Base-by-base conservation (phyloP, 352 stramenopile species). In the Aphanomyces astaci region DNA sequence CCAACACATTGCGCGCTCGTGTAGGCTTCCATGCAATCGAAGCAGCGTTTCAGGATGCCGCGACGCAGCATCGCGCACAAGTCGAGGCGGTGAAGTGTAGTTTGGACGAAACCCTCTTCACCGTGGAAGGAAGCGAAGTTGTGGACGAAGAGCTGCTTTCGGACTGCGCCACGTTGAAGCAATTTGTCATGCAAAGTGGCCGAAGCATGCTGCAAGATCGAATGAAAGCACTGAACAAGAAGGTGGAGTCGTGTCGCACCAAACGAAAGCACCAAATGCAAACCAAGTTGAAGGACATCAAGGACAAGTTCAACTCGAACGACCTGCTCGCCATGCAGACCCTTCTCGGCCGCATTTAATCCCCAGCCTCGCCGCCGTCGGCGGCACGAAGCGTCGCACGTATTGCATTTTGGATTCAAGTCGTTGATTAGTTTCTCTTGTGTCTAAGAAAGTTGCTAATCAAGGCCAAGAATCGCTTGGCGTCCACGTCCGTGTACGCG, bases 251-350 rank as follows among this genome's bases (percentile, higher is more conserved):
- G 10, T 36, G 31, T 49, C 62, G 62, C 11, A 39, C 13, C 22
- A 60, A 33, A 11, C 46, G 62, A 22, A 36, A 15, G 25, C 19
- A 27, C 13, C 62, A 68, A 68, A 9, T 68, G 19, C 43, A 68
- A 60, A 68, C 31, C 39, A 68, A 68, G 43, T 45, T 68, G 4
- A 45, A 60, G 39, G 62, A 68, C 4, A 62, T 68, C 62, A 62
- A 32, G 13, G 24, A 45, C 43, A 68, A 68, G 48, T 68, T 62
- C 62, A 60, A 68, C 30, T 51, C 62, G 1, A 68, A 52, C 43
- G 62, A 68, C 27, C 62, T 68, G 5, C 15, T 60, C 9, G 62
- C 43, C 19, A 68, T 68, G 43, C 62, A 68, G 28, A 27, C 62
- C 32, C 49, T 68, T 24, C 62, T 68, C 32, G 48, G 51, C 19